phyloP scores from a whole-genome alignment of 495 filamentous ascomycete species.

The Penicillium roqueforti region DNA sequence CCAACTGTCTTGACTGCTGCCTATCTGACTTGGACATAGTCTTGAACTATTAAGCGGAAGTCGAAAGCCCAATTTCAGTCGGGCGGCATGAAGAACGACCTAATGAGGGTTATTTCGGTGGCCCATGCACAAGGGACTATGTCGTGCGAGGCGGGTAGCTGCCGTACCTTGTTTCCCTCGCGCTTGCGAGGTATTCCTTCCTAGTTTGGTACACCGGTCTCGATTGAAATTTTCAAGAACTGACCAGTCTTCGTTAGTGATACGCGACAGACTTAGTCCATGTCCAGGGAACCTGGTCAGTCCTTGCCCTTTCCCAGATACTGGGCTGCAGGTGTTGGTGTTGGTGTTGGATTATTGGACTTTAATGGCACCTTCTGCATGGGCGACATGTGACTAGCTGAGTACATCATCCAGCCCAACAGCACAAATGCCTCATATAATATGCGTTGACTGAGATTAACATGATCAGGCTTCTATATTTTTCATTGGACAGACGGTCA shows the following conservation, averaged over 20 bases:
- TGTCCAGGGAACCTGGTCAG: slow-evolving; percentile 42
- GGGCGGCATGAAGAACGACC: slow-evolving; percentile 68
- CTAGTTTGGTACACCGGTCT: slow-evolving; percentile 60
- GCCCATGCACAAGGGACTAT: not conserved
- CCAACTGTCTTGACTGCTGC: not conserved
- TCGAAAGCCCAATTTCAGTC: slow-evolving; percentile 26
- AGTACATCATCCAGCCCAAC: slow-evolving; percentile 21
- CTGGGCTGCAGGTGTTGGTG: not conserved
- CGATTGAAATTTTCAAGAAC: slow-evolving; percentile 63
- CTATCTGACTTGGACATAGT: not conserved
- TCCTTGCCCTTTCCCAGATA: slow-evolving; percentile 3
- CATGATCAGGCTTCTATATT: not conserved
- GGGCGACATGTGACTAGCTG: slow-evolving; percentile 37
- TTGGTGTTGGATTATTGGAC: too few species aligned
- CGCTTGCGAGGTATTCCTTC: slow-evolving; percentile 64
- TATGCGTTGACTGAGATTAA: not conserved
- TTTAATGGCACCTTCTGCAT: slow-evolving; percentile 9
- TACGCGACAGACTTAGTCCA: slow-evolving; percentile 43
- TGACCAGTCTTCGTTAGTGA: slow-evolving; percentile 57
- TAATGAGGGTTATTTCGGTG: slow-evolving; percentile 19
- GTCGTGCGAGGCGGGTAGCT: slow-evolving; percentile 21
- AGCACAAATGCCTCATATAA: not conserved
- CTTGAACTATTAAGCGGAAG: not conserved
- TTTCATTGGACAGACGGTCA: not conserved
- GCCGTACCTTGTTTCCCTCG: slow-evolving; percentile 55